phyloP scores from a whole-genome alignment of 2,329 filamentous ascomycete species.

The Clonostachys chloroleuca region DNA sequence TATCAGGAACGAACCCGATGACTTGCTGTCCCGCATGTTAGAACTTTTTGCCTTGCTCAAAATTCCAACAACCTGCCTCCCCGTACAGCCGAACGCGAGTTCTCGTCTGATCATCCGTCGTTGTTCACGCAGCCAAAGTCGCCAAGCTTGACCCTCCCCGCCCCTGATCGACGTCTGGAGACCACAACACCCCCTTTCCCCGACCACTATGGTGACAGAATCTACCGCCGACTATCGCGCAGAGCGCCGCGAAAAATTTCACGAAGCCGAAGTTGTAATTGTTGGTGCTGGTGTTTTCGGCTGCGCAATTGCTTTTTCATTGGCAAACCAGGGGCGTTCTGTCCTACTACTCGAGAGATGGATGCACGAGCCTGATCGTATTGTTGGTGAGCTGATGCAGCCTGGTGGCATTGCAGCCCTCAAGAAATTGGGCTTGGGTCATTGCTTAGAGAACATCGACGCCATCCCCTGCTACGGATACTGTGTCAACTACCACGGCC shows the following conservation, averaged over 20 bases:
- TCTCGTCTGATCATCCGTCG: no score
- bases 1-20: no score
- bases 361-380: conserved; percentile 89
- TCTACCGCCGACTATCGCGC: conserved; percentile 15
- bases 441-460: conserved; percentile 87
- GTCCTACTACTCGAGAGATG: conserved; percentile 86
- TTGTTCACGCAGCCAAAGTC: no score
- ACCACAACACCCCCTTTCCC: no score
- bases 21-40: no score
- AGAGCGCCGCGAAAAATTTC: conserved; percentile 46
- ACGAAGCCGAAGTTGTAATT: conserved; percentile 79
- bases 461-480: conserved; percentile 80
- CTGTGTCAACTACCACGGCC: conserved; percentile 76
- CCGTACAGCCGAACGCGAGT: no score
- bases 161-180: no score
- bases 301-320: conserved; percentile 77
- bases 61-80: background rate
- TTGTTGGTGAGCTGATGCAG: conserved; percentile 92
- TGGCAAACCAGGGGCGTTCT: conserved; percentile 85
- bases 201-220: no score
- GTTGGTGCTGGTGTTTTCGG: conserved; percentile 90
- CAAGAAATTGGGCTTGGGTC: conserved; percentile 70
- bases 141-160: no score
- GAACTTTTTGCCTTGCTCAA: no score
- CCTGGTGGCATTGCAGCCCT: conserved; percentile 84